A percentile compares a stretch with the other conserved stretches of the same genome.
Evolutionary conservation across 225 moss, liverwort and hornwort species (phyloP).

Genomic region (Antitrichia curtipendula): DNA sequence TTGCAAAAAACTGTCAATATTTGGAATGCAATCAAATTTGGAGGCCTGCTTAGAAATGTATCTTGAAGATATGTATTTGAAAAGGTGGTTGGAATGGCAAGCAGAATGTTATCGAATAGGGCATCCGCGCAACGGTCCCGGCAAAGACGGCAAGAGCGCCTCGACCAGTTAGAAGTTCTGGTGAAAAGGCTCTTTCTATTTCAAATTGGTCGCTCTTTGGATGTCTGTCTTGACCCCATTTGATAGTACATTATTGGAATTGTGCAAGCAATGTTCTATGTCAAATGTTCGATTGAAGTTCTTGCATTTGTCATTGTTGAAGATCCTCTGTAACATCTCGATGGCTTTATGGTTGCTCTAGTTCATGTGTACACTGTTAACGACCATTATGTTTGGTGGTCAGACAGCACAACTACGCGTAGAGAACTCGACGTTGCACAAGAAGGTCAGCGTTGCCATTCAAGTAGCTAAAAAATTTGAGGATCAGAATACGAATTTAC

Average conservation of each 20-base stretch:
- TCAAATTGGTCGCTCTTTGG: neutral
- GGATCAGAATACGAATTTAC: conserved; percentile 31
- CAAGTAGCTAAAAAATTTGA: conserved; percentile 38
- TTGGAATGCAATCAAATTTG: neutral
- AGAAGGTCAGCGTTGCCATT: conserved; percentile 16
- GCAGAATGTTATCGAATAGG: conserved; percentile 66
- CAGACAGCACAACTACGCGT: conserved; percentile 63
- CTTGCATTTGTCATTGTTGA: neutral
- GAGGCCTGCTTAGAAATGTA: neutral
- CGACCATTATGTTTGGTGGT: neutral
- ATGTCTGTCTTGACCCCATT: neutral
- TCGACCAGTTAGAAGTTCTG: conserved; percentile 58
- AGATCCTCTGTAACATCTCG: neutral
- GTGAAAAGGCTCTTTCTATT: neutral
- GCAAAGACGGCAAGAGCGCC: conserved; percentile 59
- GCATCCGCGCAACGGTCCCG: conserved; percentile 75
- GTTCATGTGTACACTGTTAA: neutral
- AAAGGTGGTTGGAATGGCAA: neutral
- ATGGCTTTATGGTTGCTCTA: neutral
- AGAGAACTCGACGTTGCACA: conserved; percentile 34
- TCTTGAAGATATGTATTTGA: neutral
- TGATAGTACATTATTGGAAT: neutral
- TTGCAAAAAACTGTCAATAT: neutral
- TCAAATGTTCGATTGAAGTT: neutral
- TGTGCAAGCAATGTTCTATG: neutral